Evolutionary conservation across 139 green algal species (phyloP).

Genomic region (Zygnema cylindricum): DNA sequence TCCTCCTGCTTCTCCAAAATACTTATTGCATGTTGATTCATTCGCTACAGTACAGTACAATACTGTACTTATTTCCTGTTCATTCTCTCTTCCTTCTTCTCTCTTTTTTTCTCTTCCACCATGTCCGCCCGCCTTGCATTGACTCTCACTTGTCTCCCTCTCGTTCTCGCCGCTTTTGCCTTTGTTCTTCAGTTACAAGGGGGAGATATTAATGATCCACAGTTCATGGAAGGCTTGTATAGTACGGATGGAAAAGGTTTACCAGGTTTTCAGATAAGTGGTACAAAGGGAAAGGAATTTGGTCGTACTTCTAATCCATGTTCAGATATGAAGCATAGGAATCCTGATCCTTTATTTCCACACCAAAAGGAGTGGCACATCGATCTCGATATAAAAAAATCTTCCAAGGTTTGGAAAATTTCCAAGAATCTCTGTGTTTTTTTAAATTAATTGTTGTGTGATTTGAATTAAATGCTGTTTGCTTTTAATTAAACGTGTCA

Average conservation of each 20-base stretch:
- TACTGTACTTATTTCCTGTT: neutral
- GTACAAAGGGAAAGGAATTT: neutral
- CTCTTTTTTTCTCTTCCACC: neutral
- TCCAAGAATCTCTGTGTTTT: too few relatives aligned
- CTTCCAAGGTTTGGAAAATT: neutral
- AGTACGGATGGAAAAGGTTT: neutral
- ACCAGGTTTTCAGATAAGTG: neutral
- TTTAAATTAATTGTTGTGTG: too few relatives aligned
- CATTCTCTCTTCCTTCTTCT: neutral
- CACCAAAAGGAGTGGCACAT: neutral
- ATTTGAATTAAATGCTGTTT: too few relatives aligned
- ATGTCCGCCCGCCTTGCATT: neutral
- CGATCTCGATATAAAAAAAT: neutral
- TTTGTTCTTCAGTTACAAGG: conserved; percentile 16
- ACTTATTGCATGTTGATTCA: too few relatives aligned
- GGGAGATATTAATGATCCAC: neutral
- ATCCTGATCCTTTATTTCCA: neutral
- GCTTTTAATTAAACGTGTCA: too few relatives aligned
- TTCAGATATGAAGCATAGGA: neutral
- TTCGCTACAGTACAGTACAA: too few relatives aligned
- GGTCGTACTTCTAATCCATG: neutral
- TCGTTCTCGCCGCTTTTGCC: conserved; percentile 3
- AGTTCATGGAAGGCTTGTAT: neutral
- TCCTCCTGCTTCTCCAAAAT: too few relatives aligned
- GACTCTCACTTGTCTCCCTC: conserved; percentile 8